A percentile compares a stretch with the other conserved stretches of the same genome.
Conservation (phyloP, 192 early-diverging fungal genomes). For the Backusella morwellensis region DNA sequence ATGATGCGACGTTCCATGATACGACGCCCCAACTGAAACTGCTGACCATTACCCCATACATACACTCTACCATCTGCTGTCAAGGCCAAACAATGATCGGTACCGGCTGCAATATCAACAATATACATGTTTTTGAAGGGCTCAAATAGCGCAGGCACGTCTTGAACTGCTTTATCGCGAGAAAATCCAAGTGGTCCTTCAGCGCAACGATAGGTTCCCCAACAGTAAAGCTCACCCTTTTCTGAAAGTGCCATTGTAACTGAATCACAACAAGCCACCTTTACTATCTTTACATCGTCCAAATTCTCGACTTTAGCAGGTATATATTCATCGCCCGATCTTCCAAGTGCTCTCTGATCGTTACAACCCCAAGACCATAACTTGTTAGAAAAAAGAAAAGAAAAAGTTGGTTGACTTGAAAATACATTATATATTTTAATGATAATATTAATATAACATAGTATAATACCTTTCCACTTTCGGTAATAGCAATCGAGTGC, state of each 20-base stretch:
- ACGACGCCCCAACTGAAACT: conserved; percentile 84
- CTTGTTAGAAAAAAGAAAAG: conserved; percentile 25
- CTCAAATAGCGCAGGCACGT: conserved; percentile 54
- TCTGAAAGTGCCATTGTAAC: conserved; percentile 76
- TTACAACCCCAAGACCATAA: conserved; percentile 97
- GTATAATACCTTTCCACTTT: conserved; percentile 63
- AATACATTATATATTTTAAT: neutral
- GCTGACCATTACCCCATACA: conserved; percentile 89
- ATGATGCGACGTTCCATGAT: conserved; percentile 71
- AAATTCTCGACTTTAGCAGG: conserved; percentile 69
- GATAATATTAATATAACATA: conserved; percentile 20
- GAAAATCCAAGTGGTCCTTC: conserved; percentile 87
- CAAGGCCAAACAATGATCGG: conserved; percentile 83
- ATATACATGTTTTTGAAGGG: conserved; percentile 58
- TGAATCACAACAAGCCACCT: conserved; percentile 84
- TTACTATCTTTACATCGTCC: conserved; percentile 68
- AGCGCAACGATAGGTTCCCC: conserved; percentile 82
- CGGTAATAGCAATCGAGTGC: conserved; percentile 78
- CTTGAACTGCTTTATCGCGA: conserved; percentile 62
- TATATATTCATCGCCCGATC: conserved; percentile 64
- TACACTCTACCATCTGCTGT: conserved; percentile 72
- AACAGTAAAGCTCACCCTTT: conserved; percentile 78
- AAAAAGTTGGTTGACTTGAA: neutral
- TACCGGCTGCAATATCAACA: conserved; percentile 77
- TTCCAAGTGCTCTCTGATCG: conserved; percentile 86